Base-by-base conservation (phyloP, 495 filamentous ascomycete species). In the Aspergillus bridgeri region DNA sequence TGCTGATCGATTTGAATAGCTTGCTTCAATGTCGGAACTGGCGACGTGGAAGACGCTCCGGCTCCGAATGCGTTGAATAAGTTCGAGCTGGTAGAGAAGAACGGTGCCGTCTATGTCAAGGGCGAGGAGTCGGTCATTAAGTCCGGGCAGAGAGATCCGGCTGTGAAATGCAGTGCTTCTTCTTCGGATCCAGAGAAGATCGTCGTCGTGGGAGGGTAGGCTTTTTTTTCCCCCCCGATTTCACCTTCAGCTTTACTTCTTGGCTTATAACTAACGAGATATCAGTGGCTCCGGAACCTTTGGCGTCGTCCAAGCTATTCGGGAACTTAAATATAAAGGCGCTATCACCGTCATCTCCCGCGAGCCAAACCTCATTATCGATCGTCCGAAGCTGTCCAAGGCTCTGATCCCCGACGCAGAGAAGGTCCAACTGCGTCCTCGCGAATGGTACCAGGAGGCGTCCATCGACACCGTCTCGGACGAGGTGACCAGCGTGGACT, bases 381-480 rank as follows among this genome's bases (percentile, higher is more conserved):
- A 98, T 78, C 85, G 94, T 15, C 90, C 94, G 5, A 98, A 98
- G 79, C 84, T 98, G 50, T 96, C 91, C 55, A 98, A 98, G 73
- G 92, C 94, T 1, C 77, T 98, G 13, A 85, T 98, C 59, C 79
- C 89, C n/a, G 93, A 98, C 65, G 69, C 80, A 2, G 73, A 81
- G 18, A 96, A 96, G 75, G 73, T 96, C 43, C 83, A 87, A 53
- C 88, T 84, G 81, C 79, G 92, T 25, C 81, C 88, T 8, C 69
- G 75, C 27, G 86, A 86, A 21, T 96, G 89, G 86, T 97, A 87
- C 72, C 82, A 89, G 58, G 79, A 81, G 4, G 87, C 88, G 7
- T 84, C 79, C 15, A 86, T 98, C 48, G 85, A 91, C 4, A 77
- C 87, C 4, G 73, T 95, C 38, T 69, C 84, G 25, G 92, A 92